Percentiles rank a stretch among this genome's conserved stretches.
Evolutionary conservation across 768 basidiomycete species (phyloP).

Genomic region (Boletus insuetus): DNA sequence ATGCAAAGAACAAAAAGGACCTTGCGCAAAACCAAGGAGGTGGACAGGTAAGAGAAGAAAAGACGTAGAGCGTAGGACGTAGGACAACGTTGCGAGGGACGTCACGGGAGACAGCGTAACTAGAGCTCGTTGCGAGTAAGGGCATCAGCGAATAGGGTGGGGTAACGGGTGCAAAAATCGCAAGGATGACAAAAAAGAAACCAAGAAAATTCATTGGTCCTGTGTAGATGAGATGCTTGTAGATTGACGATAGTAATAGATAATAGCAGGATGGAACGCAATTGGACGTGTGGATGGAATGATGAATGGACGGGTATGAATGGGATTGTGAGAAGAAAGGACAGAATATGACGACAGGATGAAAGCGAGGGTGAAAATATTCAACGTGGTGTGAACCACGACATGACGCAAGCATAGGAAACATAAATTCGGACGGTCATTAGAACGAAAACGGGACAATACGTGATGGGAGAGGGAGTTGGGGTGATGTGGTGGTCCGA

Average conservation of each 20-base stretch:
- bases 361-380: conserved; percentile 13
- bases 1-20: neutral
- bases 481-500: no score
- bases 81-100: conserved; percentile 14
- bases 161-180: neutral
- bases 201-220: neutral
- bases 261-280: conserved; percentile 31
- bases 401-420: conserved; percentile 15
- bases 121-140: conserved; percentile 12
- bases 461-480: neutral
- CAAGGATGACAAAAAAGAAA: neutral
- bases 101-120: conserved; percentile 21
- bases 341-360: conserved; percentile 26
- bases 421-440: conserved; percentile 13
- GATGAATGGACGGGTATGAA: conserved; percentile 11
- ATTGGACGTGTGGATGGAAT: conserved; percentile 23
- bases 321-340: conserved; percentile 7
- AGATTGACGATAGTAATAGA: conserved; percentile 34
- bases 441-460: conserved; percentile 12
- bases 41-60: neutral
- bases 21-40: neutral
- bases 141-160: conserved; percentile 11
- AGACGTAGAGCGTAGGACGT: neutral
- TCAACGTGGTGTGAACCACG: neutral
- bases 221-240: conserved; percentile 17